These are phyloP conservation scores for Trypanosoma vivax DNA, from an alignment of 208 protist genomes.

Conservation along the genomic window DNA sequence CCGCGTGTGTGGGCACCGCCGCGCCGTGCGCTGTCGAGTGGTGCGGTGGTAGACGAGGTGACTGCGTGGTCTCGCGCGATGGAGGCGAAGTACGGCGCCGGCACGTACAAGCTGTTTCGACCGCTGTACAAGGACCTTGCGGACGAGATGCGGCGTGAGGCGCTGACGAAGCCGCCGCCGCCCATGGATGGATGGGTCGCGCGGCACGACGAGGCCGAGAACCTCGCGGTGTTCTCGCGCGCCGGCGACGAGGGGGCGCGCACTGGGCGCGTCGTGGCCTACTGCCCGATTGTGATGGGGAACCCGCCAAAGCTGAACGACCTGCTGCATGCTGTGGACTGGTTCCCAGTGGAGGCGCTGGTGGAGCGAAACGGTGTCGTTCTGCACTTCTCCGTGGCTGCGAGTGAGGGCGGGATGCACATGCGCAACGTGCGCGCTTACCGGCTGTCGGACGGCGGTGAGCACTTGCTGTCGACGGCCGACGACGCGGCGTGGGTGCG, in stretches of 20 bases:
- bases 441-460: constrained; percentile 16
- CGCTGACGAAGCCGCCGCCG: constrained; percentile 55
- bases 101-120: constrained; percentile 69
- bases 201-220: constrained; percentile 31
- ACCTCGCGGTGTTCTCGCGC: constrained; percentile 44
- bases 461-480: constrained; percentile 24
- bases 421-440: constrained; percentile 86
- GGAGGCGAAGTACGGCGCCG: constrained; percentile 52
- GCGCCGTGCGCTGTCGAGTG: constrained; percentile 17
- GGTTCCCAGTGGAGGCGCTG: constrained; percentile 66
- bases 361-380: constrained; percentile 66
- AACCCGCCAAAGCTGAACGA: constrained; percentile 60
- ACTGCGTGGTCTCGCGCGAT: constrained; percentile 29
- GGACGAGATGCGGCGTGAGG: constrained; percentile 72
- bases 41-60: constrained; percentile 22
- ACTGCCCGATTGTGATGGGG: constrained; percentile 40
- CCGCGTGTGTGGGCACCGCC: not conserved
- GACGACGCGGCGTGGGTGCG: constrained; percentile 49
- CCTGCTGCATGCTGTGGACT: constrained; percentile 67
- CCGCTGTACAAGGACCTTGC: constrained; percentile 76
- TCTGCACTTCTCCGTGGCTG: constrained; percentile 70
- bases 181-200: constrained; percentile 53
- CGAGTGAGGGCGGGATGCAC: constrained; percentile 75
- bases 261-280: constrained; percentile 49
- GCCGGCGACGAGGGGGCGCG: constrained; percentile 26